Base-by-base conservation (phyloP, 148 eudicot genomes). In the Agrostemma githago region DNA sequence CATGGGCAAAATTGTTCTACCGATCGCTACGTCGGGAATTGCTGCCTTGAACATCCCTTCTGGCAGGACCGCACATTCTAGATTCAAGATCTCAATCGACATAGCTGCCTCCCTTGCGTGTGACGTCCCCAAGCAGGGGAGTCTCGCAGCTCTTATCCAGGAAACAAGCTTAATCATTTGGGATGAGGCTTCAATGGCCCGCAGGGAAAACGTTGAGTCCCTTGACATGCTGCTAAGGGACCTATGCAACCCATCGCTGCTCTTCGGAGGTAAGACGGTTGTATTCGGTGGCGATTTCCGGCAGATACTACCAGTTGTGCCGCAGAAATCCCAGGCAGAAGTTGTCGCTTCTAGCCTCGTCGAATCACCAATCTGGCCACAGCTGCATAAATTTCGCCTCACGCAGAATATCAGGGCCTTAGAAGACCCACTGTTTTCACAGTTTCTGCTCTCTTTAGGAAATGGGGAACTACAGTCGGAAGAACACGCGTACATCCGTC, bases 61-160 rank as follows among this genome's bases (percentile, higher is more conserved):
- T 7, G 62, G 78, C 59, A 15, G 4, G 14, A 71, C 44, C 2
- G 43, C 74, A 5, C 74, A 57, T 53, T 71, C 63, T 4, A 11
- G 64, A n/a, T 71, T 71, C 46, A 54, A 71, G 19, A 51, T 71
- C 5, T 48, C 63, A 3, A 12, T 38, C 8, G 72, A 44, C 16
- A 41, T 21, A 8, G 37, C 43, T n/a, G 8, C 17, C 16, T 58
- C 74, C 2, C 10, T 57, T 3, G 7, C 51, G 3, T 72, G 65
- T 39, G 74, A 72, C 40, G 48, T 72, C 10, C 51, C 64, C 15
- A 72, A 72, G 14, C 74, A 72, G n/a, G 14, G 64, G 2, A 62
- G 56, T 6, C 14, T 63, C 1, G 76, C 48, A 0, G 21, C 56
- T 3, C 26, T 73, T 0, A 6, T 73, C 5, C 7, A 7, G 5